Evolutionary conservation across 2,329 filamentous ascomycete species (phyloP), one percentile per base, ranked within the genome.

Genomic region (Penicillium sp.): DNA sequence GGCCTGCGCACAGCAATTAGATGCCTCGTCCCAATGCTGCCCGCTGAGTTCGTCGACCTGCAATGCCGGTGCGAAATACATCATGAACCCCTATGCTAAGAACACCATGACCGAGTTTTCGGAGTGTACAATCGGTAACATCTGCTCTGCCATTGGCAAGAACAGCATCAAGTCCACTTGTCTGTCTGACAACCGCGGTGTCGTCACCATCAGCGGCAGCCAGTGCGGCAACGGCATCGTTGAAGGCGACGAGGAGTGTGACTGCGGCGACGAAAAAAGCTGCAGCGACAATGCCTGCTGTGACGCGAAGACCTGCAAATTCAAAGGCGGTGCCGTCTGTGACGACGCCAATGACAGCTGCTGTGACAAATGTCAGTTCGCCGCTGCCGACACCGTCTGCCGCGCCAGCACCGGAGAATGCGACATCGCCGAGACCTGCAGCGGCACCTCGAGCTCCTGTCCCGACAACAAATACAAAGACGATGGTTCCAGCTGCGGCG

Each of bases 181-280:
- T 72, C 78, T 99, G 41, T 87, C 85, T n/a, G 86, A 90, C 72
- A 99, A 99, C 78, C 86, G 84, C 63, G 86, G 89, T 60, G 86
- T 99, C 45, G 82, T 84, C 32, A 94, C 89, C 29, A 90, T 96
- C 63, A 88, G 86, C 0, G 90, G 88, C 52, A 88, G 87, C 64
- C 87, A 92, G 69, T 99, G 94, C 73, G 94, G 94, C 55, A 99
- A 99, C 73, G 94, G 94, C 51, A 97, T 99, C 61, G 94, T 99
- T 48, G 94, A 97, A 75, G 79, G 83, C 18, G 94, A 91, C 60
- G 94, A 99, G 75, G 89, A 99, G 50, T 99, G 94, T 74, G 94
- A 99, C 74, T 99, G 94, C 67, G 94, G 94, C 59, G 93, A 93
- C 52, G 76, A 79, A 15, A 74, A 78, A 15, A 84, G 83, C 38